Evolutionary conservation across 2,329 filamentous ascomycete genomes (phyloP).

Genomic region (Alternaria triticimaculans): DNA sequence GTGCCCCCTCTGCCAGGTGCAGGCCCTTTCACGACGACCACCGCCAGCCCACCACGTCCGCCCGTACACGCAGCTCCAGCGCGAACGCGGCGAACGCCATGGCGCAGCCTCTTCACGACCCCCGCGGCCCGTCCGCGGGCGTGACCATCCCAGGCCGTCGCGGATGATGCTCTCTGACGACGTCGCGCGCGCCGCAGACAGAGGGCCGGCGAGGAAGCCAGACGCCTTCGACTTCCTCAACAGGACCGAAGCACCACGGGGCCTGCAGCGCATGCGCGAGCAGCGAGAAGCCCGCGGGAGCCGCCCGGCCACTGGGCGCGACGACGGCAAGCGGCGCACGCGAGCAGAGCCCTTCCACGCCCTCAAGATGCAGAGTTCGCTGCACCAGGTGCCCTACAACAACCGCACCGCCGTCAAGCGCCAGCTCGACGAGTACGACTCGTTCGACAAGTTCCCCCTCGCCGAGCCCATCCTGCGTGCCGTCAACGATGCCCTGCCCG

Average conservation of each 20-base stretch:
- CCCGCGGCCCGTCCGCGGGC: slow-evolving; percentile 9
- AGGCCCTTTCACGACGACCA: slow-evolving; percentile 14
- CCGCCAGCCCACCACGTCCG: slow-evolving; percentile 36
- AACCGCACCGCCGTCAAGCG: slow-evolving; percentile 68
- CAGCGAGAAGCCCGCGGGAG: slow-evolving; percentile 14
- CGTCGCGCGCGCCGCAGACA: slow-evolving; percentile 34
- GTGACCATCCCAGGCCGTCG: slow-evolving; percentile 46
- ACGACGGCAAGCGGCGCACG: slow-evolving; percentile 34
- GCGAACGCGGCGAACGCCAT: slow-evolving; percentile 13
- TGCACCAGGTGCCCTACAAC: slow-evolving; percentile 79
- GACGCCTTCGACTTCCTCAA: slow-evolving; percentile 46
- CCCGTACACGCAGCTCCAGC: slow-evolving; percentile 43
- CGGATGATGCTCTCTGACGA: slow-evolving; percentile 58
- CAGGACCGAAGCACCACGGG: slow-evolving; percentile 37
- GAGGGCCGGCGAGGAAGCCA: slow-evolving; percentile 28
- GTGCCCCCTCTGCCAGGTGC: slow-evolving; percentile 55
- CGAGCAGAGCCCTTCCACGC: slow-evolving; percentile 71
- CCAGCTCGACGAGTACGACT: slow-evolving; percentile 69
- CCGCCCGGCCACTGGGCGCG: slow-evolving; percentile 18
- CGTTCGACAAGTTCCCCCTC: slow-evolving; percentile 82
- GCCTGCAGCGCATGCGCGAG: slow-evolving; percentile 26
- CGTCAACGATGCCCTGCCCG: slow-evolving; percentile 77
- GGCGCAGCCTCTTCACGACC: slow-evolving; percentile 1
- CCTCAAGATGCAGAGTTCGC: slow-evolving; percentile 88
- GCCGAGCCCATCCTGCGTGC: slow-evolving; percentile 74